Base-by-base conservation (phyloP, 495 filamentous ascomycete genomes). In the Cladorrhinum samala region DNA sequence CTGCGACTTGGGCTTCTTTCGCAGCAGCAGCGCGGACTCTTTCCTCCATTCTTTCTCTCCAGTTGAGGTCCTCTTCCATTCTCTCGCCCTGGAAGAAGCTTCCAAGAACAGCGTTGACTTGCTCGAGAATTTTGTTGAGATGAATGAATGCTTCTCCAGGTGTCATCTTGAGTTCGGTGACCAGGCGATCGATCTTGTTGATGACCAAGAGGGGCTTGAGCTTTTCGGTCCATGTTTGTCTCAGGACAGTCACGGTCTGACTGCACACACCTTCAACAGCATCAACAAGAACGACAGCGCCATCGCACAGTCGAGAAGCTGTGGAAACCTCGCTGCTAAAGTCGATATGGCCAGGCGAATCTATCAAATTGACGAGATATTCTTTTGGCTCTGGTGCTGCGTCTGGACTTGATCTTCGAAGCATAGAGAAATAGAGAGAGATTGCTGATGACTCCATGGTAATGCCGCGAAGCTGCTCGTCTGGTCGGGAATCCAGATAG, bases 381-480 rank as follows among this genome's bases (percentile, higher is more conserved):
- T 97, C 91, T 61, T 88, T 86, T 13, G 83, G 75, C 49, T 81
- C 77, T 1, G 88, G 88, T 19, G 77, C 60, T 9, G 82, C 81
- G 4, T 93, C 86, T 11, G 85, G 82, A 9, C 79, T 71, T 37
- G 82, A 68, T 49, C 87, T 79, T 57, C 78, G 65, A 45, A 91
- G 72, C 78, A 99, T 88, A 21, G 90, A 91, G 71, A 99, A 97
- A 75, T 88, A 93, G 45, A 99, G 74, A 3, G 94, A 97, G 54
- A 99, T 99, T 50, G 93, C 93, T 14, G 91, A 96, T 0, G 94
- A 97, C 69, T 99, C 93, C 93, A 99, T 99, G 9, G 93, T 99
- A 61, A 99, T 99, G 27, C 93, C 94, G 41, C 93, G 86, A 8
- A 90, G 80, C 73, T 99, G 93, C 70, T 99, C 93, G 73, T 99